Evolutionary conservation across 2,329 filamentous ascomycete genomes (phyloP).

Genomic region (Ophiobolus disseminans): DNA sequence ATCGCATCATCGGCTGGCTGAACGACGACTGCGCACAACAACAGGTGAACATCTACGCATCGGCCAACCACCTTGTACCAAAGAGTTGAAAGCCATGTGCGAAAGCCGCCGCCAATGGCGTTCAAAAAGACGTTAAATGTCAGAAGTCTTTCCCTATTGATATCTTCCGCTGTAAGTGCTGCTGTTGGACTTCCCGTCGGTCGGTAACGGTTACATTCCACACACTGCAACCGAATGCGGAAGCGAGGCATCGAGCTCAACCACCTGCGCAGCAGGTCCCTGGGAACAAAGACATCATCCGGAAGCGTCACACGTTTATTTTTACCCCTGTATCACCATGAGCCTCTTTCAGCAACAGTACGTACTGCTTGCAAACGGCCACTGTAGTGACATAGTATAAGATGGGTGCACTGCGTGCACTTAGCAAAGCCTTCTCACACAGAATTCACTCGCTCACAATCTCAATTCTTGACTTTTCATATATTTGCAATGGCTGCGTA

Average conservation of each 20-base stretch:
- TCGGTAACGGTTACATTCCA: constrained; percentile 28
- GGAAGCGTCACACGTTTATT: constrained; percentile 24
- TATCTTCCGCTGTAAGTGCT: neutral
- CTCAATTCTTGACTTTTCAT: constrained; percentile 7
- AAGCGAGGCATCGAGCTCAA: constrained; percentile 11
- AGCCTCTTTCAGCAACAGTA: constrained; percentile 12
- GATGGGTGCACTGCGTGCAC: constrained; percentile 10
- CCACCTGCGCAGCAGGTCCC: constrained; percentile 9
- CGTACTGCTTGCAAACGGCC: constrained; percentile 27
- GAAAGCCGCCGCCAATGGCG: neutral
- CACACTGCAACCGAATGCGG: constrained; percentile 22
- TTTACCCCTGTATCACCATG: constrained; percentile 9
- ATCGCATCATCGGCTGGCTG: constrained; percentile 26
- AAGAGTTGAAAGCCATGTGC: no score
- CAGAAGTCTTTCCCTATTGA: neutral
- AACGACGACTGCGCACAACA: no score
- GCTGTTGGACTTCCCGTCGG: neutral
- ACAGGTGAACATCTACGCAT: no score
- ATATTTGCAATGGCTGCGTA: neutral
- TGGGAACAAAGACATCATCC: constrained; percentile 25
- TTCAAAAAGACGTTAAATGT: neutral
- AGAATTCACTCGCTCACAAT: constrained; percentile 1
- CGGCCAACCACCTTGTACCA: no score
- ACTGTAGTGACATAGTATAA: constrained; percentile 10
- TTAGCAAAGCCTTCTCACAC: neutral